Conservation (phyloP, 176 grass and related monocot genomes). For the Zoysia pacifica region DNA sequence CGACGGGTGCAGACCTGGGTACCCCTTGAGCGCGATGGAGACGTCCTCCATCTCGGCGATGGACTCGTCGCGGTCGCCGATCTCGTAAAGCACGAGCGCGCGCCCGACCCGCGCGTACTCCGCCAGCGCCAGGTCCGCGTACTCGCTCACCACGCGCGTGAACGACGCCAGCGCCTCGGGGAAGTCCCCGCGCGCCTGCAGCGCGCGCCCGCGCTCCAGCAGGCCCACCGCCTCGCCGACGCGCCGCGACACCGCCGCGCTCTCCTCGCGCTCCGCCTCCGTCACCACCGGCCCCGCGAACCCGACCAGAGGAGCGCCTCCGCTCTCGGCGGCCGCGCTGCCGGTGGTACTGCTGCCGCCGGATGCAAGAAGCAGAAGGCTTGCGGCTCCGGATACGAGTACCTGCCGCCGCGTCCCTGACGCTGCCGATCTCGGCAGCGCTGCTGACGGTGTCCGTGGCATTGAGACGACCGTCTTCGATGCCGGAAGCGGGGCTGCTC, state of each 20-base stretch:
- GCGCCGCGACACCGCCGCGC: conserved; percentile 56
- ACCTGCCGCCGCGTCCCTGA: conserved; percentile 48
- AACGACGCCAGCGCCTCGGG: conserved; percentile 66
- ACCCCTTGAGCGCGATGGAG: conserved; percentile 88
- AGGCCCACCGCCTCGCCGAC: conserved; percentile 63
- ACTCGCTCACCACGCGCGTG: conserved; percentile 68
- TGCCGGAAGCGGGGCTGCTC: background rate
- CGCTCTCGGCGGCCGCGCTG: background rate
- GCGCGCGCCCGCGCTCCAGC: conserved; percentile 61
- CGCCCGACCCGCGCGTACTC: conserved; percentile 93
- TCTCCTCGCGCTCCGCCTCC: conserved; percentile 50
- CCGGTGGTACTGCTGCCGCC: background rate
- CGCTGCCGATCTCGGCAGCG: background rate
- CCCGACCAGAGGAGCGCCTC: background rate
- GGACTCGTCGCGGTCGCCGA: conserved; percentile 85
- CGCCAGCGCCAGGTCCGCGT: conserved; percentile 74
- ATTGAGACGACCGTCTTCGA: background rate
- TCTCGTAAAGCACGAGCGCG: conserved; percentile 88
- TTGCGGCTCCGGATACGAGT: conserved; percentile 19
- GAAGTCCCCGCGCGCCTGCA: conserved; percentile 92
- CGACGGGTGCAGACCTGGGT: conserved; percentile 51
- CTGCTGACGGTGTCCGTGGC: background rate
- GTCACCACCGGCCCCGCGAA: conserved; percentile 36
- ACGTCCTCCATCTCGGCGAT: conserved; percentile 99
- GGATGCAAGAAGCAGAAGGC: conserved; percentile 36